phyloP scores from a whole-genome alignment of 2,329 filamentous ascomycete species.

The Phyllosticta citrichinensis region DNA sequence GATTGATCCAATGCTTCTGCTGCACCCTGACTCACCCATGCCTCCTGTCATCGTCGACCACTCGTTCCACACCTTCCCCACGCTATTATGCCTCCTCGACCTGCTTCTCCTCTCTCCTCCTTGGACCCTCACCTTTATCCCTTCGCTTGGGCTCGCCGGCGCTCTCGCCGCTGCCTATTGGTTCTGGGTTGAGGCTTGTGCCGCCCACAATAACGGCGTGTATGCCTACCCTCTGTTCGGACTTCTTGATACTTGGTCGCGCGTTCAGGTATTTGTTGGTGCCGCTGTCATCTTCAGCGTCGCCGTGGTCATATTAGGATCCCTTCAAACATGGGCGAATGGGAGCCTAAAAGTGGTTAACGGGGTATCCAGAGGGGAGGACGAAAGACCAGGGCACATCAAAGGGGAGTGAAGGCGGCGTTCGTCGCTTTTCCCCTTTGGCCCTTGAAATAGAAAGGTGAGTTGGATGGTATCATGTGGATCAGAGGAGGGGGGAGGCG shows the following conservation, averaged over 20 bases:
- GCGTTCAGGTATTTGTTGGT: conserved; percentile 55
- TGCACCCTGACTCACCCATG: conserved; percentile 2
- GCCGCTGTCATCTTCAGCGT: background rate
- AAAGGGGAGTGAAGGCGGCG: background rate
- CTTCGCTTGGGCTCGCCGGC: conserved; percentile 49
- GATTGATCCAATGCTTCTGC: conserved; percentile 5
- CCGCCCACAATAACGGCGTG: conserved; percentile 50
- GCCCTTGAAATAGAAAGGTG: background rate
- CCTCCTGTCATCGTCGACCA: conserved; percentile 16
- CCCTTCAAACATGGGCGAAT: background rate
- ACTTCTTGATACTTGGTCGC: conserved; percentile 53
- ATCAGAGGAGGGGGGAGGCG: background rate
- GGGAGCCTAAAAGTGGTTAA: background rate
- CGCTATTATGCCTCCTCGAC: conserved; percentile 54
- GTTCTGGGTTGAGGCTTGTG: conserved; percentile 69
- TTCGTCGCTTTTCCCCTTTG: background rate
- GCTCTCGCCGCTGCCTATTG: conserved; percentile 58
- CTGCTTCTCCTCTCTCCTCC: conserved; percentile 61
- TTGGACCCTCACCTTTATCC: conserved; percentile 55
- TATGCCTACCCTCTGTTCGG: conserved; percentile 84
- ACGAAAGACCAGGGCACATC: background rate
- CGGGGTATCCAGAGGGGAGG: background rate
- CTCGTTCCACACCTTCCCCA: conserved; percentile 53
- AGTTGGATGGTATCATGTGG: background rate
- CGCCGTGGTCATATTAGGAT: background rate